Conservation (phyloP, 805 yeast species). For the Pichia californica region DNA sequence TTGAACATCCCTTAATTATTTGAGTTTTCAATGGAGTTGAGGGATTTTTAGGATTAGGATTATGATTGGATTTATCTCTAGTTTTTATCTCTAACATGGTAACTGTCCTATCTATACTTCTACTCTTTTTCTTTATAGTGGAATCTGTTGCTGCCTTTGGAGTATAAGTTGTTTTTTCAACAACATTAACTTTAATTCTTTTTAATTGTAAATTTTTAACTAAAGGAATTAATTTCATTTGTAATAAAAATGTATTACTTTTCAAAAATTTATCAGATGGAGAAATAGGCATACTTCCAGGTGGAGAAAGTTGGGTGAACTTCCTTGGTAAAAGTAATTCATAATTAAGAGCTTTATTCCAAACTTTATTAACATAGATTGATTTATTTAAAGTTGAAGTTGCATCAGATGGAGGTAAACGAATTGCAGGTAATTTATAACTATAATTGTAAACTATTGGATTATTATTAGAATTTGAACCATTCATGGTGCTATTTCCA, state of each 20-base stretch:
- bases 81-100: conserved; percentile 62
- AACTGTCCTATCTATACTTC: conserved; percentile 45
- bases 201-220: conserved; percentile 56
- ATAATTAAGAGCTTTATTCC: conserved; percentile 68
- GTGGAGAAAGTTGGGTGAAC: conserved; percentile 55
- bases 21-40: conserved; percentile 45
- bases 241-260: conserved; percentile 36
- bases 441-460: conserved; percentile 31
- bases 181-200: conserved; percentile 56
- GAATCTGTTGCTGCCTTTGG: conserved; percentile 29
- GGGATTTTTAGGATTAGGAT: conserved; percentile 15
- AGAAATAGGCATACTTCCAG: conserved; percentile 3
- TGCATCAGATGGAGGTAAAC: conserved; percentile 53
- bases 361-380: conserved; percentile 64
- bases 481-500: no score
- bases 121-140: conserved; percentile 20
- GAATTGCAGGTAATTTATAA: conserved; percentile 39
- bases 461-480: background rate
- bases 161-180: conserved; percentile 59
- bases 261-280: conserved; percentile 6
- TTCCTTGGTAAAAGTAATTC: conserved; percentile 67
- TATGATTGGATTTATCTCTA: conserved; percentile 30
- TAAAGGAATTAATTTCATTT: conserved; percentile 60
- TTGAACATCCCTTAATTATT: conserved; percentile 45
- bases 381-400: conserved; percentile 62